Base-by-base conservation (phyloP, 2,329 filamentous ascomycete genomes). In the Tricladium varicosporioides region DNA sequence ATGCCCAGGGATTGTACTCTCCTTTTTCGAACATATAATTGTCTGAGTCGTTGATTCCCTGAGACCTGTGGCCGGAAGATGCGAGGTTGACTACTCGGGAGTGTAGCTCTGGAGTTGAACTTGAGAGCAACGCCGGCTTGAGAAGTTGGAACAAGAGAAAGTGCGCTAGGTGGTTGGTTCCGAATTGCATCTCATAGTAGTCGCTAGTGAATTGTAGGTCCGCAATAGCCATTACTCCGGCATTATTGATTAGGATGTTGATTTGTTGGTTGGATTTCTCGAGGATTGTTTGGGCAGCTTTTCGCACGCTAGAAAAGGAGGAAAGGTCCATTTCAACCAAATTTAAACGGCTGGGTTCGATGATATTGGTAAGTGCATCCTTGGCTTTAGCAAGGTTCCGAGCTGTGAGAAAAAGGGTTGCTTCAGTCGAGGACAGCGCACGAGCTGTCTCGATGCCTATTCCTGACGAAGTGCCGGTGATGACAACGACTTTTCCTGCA, bases 81-180 rank as follows among this genome's bases (percentile, higher is more conserved):
- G 76, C 71, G 1, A 82, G 65, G 0, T 70, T 67, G 48, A 84
- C 71, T 2, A 82, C 75, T 2, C 81, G 74, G 0, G 76, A 79
- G 5, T 72, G 64, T 54, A 76, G 78, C 0, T 64, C 59, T 0
- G 74, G 66, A 0, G 72, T 75, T 1, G 72, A 62, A 2, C 72
- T 71, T 0, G 70, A 62, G 0, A 81, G 66, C 8, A 83, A 65
- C 0, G 72, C 65, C 0, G 72, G 66, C 32, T 77, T 77, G 15
- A 84, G 71, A 2, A 81, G 74, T 32, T 79, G 67, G 63, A 81
- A 79, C 14, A 83, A 73, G 0, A 82, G 73, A 68, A 83, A 83
- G 60, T 82, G 78, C 15, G 70, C 73, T 3, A 84, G 70, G 63
- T 83, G 76, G 65, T 83, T 82, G n/a, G 73, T 76, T 49, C 74